Evolutionary conservation across 371 early-diverging fungal species (phyloP).

Genomic region (Mucor ambiguus): DNA sequence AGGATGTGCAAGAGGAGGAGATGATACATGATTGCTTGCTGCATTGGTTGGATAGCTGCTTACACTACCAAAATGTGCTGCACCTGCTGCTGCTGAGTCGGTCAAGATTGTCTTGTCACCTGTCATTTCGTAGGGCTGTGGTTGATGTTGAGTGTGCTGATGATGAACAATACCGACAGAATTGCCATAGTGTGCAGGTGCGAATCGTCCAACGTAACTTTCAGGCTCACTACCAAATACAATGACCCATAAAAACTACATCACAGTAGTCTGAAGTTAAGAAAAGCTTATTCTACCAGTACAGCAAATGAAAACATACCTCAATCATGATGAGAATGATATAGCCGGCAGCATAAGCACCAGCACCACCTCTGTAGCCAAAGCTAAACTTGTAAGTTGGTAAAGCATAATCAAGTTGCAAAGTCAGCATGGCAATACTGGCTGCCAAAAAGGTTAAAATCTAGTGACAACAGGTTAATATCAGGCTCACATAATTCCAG

Average conservation of each 20-base stretch:
- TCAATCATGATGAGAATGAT: conserved; percentile 46
- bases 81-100: conserved; percentile 2
- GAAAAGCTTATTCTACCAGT: background rate
- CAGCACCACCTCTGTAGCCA: conserved; percentile 20
- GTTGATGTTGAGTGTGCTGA: conserved; percentile 8
- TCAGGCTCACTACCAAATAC: conserved; percentile 50
- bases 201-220: conserved; percentile 32
- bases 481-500: background rate
- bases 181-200: conserved; percentile 26
- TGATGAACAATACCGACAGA: conserved; percentile 27
- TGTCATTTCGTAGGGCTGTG: conserved; percentile 32
- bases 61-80: background rate
- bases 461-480: conserved; percentile 15
- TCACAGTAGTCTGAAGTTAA: background rate
- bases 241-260: conserved; percentile 49
- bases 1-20: conserved; percentile 19
- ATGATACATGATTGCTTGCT: background rate
- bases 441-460: conserved; percentile 43
- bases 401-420: conserved; percentile 34
- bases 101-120: conserved; percentile 32
- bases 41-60: background rate
- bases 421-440: conserved; percentile 38
- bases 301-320: conserved; percentile 19
- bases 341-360: conserved; percentile 45
- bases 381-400: conserved; percentile 1